A percentile compares a stretch with the other conserved stretches of the same genome.
These are phyloP conservation scores for Russula griseocarnosa DNA, from an alignment of 768 basidiomycete species.

Conservation along the genomic window DNA sequence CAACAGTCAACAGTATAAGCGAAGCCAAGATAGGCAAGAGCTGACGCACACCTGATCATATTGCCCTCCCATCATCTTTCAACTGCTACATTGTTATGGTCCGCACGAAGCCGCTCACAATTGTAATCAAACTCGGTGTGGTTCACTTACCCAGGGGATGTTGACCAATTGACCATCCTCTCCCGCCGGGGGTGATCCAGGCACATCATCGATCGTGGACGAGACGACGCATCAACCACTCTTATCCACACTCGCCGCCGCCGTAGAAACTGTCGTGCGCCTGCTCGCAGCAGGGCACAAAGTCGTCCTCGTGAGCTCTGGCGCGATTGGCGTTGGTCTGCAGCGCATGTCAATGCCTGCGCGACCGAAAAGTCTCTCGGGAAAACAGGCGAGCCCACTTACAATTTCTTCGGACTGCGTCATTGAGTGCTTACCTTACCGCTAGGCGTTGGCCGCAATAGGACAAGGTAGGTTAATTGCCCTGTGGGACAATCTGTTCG, in stretches of 20 bases:
- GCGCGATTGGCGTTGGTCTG: slow-evolving; percentile 95
- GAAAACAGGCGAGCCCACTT: slow-evolving; percentile 71
- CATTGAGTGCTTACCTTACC: too few relatives aligned
- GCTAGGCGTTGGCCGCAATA: slow-evolving; percentile 89
- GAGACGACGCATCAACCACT: slow-evolving; percentile 90
- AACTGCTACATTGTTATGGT: slow-evolving; percentile 3
- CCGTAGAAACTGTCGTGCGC: slow-evolving; percentile 85
- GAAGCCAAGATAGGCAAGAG: too few relatives aligned
- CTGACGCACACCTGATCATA: too few relatives aligned
- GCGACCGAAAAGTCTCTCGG: slow-evolving; percentile 77
- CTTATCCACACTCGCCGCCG: slow-evolving; percentile 82
- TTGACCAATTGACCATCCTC: neutral
- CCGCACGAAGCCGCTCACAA: slow-evolving; percentile 22
- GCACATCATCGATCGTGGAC: slow-evolving; percentile 95
- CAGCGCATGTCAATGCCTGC: slow-evolving; percentile 83
- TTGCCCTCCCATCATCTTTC: neutral
- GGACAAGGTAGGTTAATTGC: slow-evolving; percentile 96
- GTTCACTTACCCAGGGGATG: neutral
- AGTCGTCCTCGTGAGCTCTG: slow-evolving; percentile 92
- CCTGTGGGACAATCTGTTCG: slow-evolving; percentile 94
- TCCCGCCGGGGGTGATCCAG: slow-evolving; percentile 37
- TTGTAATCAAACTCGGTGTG: slow-evolving; percentile 36
- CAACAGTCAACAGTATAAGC: too few relatives aligned
- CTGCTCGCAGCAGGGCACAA: slow-evolving; percentile 82
- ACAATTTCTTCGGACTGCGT: neutral